Evolutionary conservation across 768 basidiomycete species (phyloP).

Genomic region (Rhodotorula kratochvilovae): DNA sequence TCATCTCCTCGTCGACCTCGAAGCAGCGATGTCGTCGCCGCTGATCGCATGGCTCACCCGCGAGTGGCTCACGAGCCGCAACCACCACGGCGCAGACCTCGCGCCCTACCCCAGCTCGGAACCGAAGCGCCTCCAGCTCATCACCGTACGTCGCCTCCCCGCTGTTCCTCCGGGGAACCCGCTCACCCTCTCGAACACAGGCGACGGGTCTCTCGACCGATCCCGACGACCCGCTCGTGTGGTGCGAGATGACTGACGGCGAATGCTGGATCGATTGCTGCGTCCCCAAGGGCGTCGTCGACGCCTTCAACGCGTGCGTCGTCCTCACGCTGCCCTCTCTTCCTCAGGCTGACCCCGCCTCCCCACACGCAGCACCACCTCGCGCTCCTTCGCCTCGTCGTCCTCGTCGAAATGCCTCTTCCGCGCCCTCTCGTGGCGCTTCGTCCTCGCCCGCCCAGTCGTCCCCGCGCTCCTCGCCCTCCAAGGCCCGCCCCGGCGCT

Average conservation of each 20-base stretch:
- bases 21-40: background rate
- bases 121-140: background rate
- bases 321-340: background rate
- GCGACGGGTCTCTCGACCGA: background rate
- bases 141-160: background rate
- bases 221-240: background rate
- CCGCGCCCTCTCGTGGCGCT: background rate
- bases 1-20: no score
- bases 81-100: background rate
- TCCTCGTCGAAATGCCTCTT: slow-evolving; percentile 1
- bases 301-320: slow-evolving; percentile 2
- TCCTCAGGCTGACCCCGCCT: background rate
- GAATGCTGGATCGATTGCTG: slow-evolving; percentile 10
- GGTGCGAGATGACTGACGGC: slow-evolving; percentile 15
- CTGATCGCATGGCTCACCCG: slow-evolving; percentile 4
- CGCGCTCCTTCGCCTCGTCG: background rate
- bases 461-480: background rate
- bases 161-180: no score
- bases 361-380: background rate
- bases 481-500: background rate
- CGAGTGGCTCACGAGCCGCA: background rate
- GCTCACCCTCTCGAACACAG: background rate
- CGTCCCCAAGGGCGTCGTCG: background rate
- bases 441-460: slow-evolving; percentile 6
- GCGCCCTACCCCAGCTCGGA: background rate